A percentile compares a stretch with the other conserved stretches of the same genome.
These are phyloP conservation scores for Sporothrix luriei DNA, from an alignment of 2,329 filamentous ascomycete genomes.

Conservation along the genomic window DNA sequence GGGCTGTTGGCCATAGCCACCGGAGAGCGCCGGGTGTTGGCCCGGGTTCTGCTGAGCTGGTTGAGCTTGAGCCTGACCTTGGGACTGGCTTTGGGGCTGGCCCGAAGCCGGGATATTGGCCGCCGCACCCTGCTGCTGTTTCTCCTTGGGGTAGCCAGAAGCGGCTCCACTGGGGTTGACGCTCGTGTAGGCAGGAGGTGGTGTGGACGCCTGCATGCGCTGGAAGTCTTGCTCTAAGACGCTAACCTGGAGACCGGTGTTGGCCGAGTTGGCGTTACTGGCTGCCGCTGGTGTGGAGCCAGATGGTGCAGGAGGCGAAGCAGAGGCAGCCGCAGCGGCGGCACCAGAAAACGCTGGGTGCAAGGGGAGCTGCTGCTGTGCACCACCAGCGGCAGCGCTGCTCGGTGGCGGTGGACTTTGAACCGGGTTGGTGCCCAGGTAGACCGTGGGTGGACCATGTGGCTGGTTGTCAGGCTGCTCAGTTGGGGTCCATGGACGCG, in stretches of 20 bases:
- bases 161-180: slow-evolving; percentile 58
- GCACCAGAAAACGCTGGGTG: slow-evolving; percentile 31
- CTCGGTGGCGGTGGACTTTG: slow-evolving; percentile 64
- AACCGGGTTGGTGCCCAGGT: slow-evolving; percentile 80
- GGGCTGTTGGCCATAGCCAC: slow-evolving; percentile 19
- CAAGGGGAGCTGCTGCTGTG: not conserved
- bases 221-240: slow-evolving; percentile 86
- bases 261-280: slow-evolving; percentile 43
- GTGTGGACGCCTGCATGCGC: slow-evolving; percentile 77
- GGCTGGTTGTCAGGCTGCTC: slow-evolving; percentile 83
- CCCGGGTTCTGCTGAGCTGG: slow-evolving; percentile 23
- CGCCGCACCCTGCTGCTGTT: slow-evolving; percentile 54
- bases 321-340: not conserved
- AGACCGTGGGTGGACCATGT: slow-evolving; percentile 87
- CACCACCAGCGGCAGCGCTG: slow-evolving; percentile 20
- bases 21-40: slow-evolving; percentile 36
- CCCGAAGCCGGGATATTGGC: slow-evolving; percentile 30
- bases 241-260: slow-evolving; percentile 59
- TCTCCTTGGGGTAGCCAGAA: slow-evolving; percentile 78
- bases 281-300: slow-evolving; percentile 43
- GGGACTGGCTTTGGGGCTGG: not conserved
- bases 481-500: slow-evolving; percentile 89
- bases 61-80: slow-evolving; percentile 6
- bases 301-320: slow-evolving; percentile 8
- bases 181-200: slow-evolving; percentile 93